A percentile compares a stretch with the other conserved stretches of the same genome.
Evolutionary conservation across 73 alveolate species (phyloP).

Genomic region (Paramecium primaurelia): DNA sequence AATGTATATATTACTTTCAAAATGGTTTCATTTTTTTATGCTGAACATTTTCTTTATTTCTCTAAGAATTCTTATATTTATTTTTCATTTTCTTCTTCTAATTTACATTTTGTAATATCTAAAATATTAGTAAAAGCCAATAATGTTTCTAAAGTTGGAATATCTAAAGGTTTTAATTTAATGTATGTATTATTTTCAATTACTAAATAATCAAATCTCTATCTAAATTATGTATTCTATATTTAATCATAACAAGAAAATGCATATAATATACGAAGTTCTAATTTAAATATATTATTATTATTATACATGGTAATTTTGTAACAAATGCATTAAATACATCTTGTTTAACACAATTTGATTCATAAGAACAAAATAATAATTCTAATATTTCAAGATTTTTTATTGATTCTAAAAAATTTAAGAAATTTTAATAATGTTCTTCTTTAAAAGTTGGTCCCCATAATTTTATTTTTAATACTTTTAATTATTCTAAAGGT

Average conservation of each 20-base stretch:
- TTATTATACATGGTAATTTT: neutral
- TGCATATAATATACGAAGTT: neutral
- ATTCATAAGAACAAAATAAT: neutral
- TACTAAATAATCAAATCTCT: neutral
- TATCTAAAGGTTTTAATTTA: neutral
- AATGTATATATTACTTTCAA: neutral
- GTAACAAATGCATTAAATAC: neutral
- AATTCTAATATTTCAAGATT: neutral
- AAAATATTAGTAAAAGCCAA: neutral
- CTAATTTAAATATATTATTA: neutral
- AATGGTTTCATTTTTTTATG: neutral
- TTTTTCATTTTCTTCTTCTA: neutral
- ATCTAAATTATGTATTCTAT: neutral
- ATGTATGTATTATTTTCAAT: neutral
- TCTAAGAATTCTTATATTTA: neutral
- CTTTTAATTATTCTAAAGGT: neutral
- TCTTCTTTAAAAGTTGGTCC: neutral
- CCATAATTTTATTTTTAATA: neutral
- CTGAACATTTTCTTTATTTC: neutral
- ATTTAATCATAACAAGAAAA: neutral
- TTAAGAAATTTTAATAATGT: neutral
- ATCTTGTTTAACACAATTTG: neutral
- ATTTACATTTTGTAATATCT: neutral
- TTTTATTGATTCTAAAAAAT: neutral
- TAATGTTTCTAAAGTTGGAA: neutral